Evolutionary conservation across 768 basidiomycete genomes (phyloP), one percentile per base, ranked within the genome.

Genomic region (Russula sp.): DNA sequence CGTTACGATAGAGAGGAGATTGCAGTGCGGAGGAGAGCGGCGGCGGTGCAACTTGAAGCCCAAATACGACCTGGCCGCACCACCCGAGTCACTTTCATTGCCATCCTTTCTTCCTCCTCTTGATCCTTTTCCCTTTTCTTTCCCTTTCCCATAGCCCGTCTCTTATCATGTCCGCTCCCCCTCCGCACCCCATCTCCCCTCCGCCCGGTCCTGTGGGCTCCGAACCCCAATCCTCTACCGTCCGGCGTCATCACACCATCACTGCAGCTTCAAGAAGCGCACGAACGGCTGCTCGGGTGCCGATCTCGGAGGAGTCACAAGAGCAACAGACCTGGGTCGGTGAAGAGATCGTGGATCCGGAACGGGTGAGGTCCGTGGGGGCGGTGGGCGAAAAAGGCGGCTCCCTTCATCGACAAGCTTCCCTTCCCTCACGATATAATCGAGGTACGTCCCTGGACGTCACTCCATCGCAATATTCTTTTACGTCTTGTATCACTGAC

Each of bases 201-300:
- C 68, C 68, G 9, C 68, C 68, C 5, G 57, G 59, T 2, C 14
- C 26, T 28, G 64, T 36, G 10, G 49, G 38, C 10, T 34, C 36
- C 18, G 64, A 61, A 51, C 57, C 32, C 9, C 58, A 62, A 10
- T 56, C 62, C 11, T 13, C 36, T 36, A 54, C 66, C 18, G 68
- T 69, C 34, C 66, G 68, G 14, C 68, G 68, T 53, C 63, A 67
- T 34, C 68, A 69, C 44, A 69, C 68, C 57, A 69, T 69, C 63
- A 68, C 68, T 20, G 68, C 66, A 24, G 36, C 66, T 44, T 69
- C 68, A 20, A 57, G 68, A 44, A 63, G 40, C 28, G 52, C 66
- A 24, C 60, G 68, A n/a, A 13, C 62, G n/a, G 60, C 59, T 44
- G 32, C 57, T n/a, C 66, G 68, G 13, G 48, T 28, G 11, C 26